Conservation (phyloP, 2,329 filamentous ascomycete genomes). For the Verticillium dahliae region DNA sequence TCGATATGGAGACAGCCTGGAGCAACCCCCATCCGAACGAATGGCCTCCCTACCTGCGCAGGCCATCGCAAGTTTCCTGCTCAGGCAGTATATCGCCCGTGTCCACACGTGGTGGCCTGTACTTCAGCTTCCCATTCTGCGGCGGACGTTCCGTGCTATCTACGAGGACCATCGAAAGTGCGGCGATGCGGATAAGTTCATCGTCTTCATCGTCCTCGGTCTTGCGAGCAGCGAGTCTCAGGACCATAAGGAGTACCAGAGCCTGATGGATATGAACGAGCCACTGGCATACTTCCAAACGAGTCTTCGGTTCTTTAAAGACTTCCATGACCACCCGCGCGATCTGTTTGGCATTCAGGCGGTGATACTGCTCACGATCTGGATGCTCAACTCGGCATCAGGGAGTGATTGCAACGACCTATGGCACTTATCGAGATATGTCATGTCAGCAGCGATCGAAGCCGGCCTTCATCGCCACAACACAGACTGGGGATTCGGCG, state of each 20-base stretch:
- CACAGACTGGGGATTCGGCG: slow-evolving; percentile 10
- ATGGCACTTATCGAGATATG: slow-evolving; percentile 18
- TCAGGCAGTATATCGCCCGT: slow-evolving; percentile 13
- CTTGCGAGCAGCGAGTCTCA: slow-evolving; percentile 11
- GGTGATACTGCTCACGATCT: slow-evolving; percentile 14
- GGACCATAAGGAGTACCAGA: slow-evolving; percentile 8
- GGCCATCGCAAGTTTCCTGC: slow-evolving; percentile 9
- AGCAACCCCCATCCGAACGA: not conserved
- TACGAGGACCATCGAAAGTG: slow-evolving; percentile 11
- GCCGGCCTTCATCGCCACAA: slow-evolving; percentile 16
- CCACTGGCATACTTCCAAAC: slow-evolving; percentile 15
- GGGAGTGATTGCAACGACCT: slow-evolving; percentile 15
- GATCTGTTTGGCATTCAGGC: slow-evolving; percentile 14
- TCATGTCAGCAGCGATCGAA: slow-evolving; percentile 18
- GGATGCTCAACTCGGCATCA: slow-evolving; percentile 16
- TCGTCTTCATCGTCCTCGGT: slow-evolving; percentile 12
- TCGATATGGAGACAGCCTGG: not conserved
- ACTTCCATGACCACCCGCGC: slow-evolving; percentile 11
- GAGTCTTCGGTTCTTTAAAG: slow-evolving; percentile 13
- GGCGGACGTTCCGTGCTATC: slow-evolving; percentile 7
- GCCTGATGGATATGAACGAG: slow-evolving; percentile 15
- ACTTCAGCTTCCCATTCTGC: slow-evolving; percentile 12
- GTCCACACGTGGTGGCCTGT: slow-evolving; percentile 20
- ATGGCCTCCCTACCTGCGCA: slow-evolving; percentile 15
- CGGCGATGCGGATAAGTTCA: slow-evolving; percentile 11